A percentile compares a stretch with the other conserved stretches of the same genome.
These are phyloP conservation scores for Psilocybe cyanescens DNA, from an alignment of 768 basidiomycete genomes.

Conservation along the genomic window DNA sequence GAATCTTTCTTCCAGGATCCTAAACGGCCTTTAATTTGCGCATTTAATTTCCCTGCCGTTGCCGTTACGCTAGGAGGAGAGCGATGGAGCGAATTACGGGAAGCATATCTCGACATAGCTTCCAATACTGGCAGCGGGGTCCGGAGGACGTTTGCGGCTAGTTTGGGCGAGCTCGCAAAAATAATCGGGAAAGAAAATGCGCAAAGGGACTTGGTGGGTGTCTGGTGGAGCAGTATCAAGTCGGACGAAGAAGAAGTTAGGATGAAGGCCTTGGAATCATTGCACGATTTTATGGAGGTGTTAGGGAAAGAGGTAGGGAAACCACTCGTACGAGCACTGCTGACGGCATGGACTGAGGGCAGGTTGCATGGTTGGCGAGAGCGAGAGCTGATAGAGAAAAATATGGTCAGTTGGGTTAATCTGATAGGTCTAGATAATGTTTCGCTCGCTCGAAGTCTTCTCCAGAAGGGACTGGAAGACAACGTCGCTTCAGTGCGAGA, in stretches of 20 bases:
- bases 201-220: slow-evolving; percentile 64
- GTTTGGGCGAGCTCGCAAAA: slow-evolving; percentile 86
- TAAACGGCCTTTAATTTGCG: slow-evolving; percentile 76
- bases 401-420: slow-evolving; percentile 53
- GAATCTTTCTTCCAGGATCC: slow-evolving; percentile 65
- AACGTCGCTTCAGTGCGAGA: slow-evolving; percentile 85
- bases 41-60: slow-evolving; percentile 93
- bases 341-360: slow-evolving; percentile 59
- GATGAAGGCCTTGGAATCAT: slow-evolving; percentile 69
- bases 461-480: slow-evolving; percentile 72
- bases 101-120: slow-evolving; percentile 68
- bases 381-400: slow-evolving; percentile 67
- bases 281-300: slow-evolving; percentile 57
- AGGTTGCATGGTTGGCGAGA: slow-evolving; percentile 78
- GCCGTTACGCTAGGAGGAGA: slow-evolving; percentile 76
- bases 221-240: slow-evolving; percentile 68
- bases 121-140: slow-evolving; percentile 65
- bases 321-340: slow-evolving; percentile 47
- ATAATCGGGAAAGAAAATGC: slow-evolving; percentile 79
- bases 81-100: slow-evolving; percentile 77
- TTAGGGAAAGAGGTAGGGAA: slow-evolving; percentile 53
- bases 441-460: slow-evolving; percentile 53
- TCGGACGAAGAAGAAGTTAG: slow-evolving; percentile 72
- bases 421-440: slow-evolving; percentile 44
- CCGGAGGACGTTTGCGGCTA: slow-evolving; percentile 82